A percentile compares a stretch with the other conserved stretches of the same genome.
phyloP scores from a whole-genome alignment of 2,329 filamentous ascomycete genomes.

The Magnaporthales sp. region DNA sequence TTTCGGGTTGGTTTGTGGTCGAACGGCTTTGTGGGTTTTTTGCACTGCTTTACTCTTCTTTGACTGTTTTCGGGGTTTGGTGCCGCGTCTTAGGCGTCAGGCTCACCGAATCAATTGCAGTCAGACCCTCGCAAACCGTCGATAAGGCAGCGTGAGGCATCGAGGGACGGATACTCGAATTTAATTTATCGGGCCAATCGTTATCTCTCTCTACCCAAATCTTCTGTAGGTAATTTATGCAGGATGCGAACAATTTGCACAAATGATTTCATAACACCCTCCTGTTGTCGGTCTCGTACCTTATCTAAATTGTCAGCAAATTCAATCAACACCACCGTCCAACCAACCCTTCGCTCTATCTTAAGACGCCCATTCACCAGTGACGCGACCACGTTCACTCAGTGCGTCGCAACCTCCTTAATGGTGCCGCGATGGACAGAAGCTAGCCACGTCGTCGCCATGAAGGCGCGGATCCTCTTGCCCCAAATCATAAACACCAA shows the following conservation, averaged over 20 bases:
- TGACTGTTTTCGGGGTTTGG: background rate
- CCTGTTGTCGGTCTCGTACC: too few relatives aligned
- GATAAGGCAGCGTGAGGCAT: too few relatives aligned
- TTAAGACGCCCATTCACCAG: too few relatives aligned
- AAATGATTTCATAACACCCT: too few relatives aligned
- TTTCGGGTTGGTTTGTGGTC: background rate
- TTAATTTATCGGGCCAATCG: background rate
- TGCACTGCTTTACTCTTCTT: background rate
- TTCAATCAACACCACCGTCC: too few relatives aligned
- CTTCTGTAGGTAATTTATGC: too few relatives aligned
- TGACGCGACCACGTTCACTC: background rate
- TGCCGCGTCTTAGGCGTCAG: background rate
- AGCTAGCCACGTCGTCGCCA: slow-evolving; percentile 37
- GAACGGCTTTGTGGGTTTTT: background rate
- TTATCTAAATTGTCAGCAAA: too few relatives aligned
- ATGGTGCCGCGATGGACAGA: slow-evolving; percentile 29
- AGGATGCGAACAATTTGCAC: too few relatives aligned
- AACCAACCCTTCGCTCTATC: too few relatives aligned
- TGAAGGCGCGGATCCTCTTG: slow-evolving; percentile 37
- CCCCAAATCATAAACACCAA: slow-evolving; percentile 41
- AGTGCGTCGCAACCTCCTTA: slow-evolving; percentile 22
- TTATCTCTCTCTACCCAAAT: background rate
- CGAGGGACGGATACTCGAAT: background rate
- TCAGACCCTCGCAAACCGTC: too few relatives aligned
- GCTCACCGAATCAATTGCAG: background rate